Conservation (phyloP, 2,329 filamentous ascomycete species). For the Aspergillus piperis region DNA sequence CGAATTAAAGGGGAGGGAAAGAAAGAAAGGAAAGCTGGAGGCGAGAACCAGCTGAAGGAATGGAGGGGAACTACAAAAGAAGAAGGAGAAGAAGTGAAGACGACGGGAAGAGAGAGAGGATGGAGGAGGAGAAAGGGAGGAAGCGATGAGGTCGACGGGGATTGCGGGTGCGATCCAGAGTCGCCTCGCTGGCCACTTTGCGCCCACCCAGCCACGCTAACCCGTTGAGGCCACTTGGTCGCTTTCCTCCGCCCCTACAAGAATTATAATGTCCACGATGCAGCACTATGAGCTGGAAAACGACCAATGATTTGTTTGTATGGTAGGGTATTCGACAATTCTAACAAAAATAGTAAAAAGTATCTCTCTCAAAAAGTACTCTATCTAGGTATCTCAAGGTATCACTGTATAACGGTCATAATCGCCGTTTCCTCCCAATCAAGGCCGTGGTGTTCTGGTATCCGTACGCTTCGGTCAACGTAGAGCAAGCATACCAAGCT, state of each 20-base stretch:
- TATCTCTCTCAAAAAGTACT: background rate
- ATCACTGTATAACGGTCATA: conserved; percentile 9
- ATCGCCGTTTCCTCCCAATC: background rate
- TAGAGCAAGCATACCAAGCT: background rate
- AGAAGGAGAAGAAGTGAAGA: conserved; percentile 28
- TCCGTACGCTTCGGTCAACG: background rate
- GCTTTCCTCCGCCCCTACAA: conserved; percentile 24
- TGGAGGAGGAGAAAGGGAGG: conserved; percentile 26
- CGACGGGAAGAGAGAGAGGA: conserved; percentile 22
- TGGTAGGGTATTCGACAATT: background rate
- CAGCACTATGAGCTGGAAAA: background rate
- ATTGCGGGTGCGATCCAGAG: conserved; percentile 29
- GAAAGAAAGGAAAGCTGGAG: conserved; percentile 34
- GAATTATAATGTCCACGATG: too few species aligned
- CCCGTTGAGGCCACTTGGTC: conserved; percentile 42
- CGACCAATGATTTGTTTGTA: background rate
- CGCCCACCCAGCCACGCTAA: conserved; percentile 38
- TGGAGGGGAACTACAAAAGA: conserved; percentile 26
- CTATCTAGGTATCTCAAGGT: conserved; percentile 6
- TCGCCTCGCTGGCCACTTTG: conserved; percentile 41
- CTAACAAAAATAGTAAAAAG: background rate
- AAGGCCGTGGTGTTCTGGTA: background rate
- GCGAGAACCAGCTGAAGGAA: conserved; percentile 39
- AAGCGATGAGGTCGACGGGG: conserved; percentile 28
- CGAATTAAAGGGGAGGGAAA: conserved; percentile 19